Base-by-base conservation (phyloP, 768 basidiomycete species). In the Dioszegia crocea region DNA sequence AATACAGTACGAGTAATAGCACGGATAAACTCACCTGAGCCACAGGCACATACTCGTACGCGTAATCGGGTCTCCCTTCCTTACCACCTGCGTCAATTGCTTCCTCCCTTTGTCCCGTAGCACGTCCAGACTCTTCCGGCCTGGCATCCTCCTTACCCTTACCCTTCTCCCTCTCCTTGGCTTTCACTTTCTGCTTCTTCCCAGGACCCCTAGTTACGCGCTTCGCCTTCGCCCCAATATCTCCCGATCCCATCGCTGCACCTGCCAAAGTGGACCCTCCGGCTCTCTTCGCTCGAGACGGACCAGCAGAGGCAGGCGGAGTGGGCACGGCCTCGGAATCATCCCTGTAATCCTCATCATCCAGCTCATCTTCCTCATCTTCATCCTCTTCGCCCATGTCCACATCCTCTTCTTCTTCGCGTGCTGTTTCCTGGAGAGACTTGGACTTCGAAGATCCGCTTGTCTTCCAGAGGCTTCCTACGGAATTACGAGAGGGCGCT, bases 31-130 rank as follows among this genome's bases (percentile, higher is more conserved):
- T 66, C 54, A 71, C 70, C 59, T 71, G 70, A 19, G 61, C 33
- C 12, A 71, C 67, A 16, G 64, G 58, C 33, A 71, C 70, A 58
- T 71, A 71, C 53, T 71, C 70, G 41, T 71, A 71, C 33, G 67
- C 70, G 48, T 59, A 71, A 19, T 71, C 70, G 14, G 30, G 46
- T 19, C 31, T 43, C 19, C 36, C 39, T 19, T 48, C 56, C 39
- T 41, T 33, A n/a, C 43, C 29, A 4, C 16, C 11, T 11, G 19
- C 49, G 2, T 36, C 36, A 46, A 68, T 67, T 45, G 68, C 65
- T 41, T 62, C 64, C 26, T 64, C 70, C 44, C n/a, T 29, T 16
- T 47, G 17, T 19, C 39, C 36, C 33, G 21, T 40, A 16, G 16
- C 19, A 6, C 30, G 17, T 14, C 31, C 16, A 10, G n/a, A n/a